Evolutionary conservation across 306 rosid species (phyloP), one percentile per base, ranked within the genome.

Genomic region (Dryas octopetala): DNA sequence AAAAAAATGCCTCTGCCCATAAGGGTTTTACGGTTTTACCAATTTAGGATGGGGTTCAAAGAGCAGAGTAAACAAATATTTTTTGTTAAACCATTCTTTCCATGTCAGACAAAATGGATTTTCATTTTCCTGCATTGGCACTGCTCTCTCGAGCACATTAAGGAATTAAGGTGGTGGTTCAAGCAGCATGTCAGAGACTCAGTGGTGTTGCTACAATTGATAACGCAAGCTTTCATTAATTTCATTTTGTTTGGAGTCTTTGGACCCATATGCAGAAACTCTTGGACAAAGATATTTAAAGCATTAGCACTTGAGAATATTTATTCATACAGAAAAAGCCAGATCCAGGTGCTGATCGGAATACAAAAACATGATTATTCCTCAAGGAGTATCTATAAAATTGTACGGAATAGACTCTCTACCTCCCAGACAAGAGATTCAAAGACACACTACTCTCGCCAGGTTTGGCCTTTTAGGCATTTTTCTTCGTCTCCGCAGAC

Each of bases 401-500:
- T 76, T 68, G 63, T 68, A 53, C 46, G 49, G 48, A 43, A 68
- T 45, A 41, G 73, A 79, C 63, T 70, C 45, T 9, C 69, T 51
- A 60, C 46, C 73, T 43, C 52, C 11, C 46, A 66, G 40, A 57
- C 16, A 51, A 55, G 68, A 74, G 73, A 62, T 65, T 6, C 6
- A 44, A 48, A 59, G 49, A 66, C 76, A 50, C 76, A 28, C 79
- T 75, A 64, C 52, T 75, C 62, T 64, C 49, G 17, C 58, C 64
- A 16, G 40, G 45, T 47, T 12, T 15, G 53, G 26, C 28, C 16
- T 62, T 68, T 62, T 67, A 84, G 55, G 84, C 78, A 61, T 62
- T 68, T 51, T 77, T 77, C 82, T 84, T 84, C 76, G 80, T 77
- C 76, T 60, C 85, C 12, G 85, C 83, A 1, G 88, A 62, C 70